These are phyloP conservation scores for Alternaria sp. DNA, from an alignment of 2,329 filamentous ascomycete genomes.

Conservation along the genomic window DNA sequence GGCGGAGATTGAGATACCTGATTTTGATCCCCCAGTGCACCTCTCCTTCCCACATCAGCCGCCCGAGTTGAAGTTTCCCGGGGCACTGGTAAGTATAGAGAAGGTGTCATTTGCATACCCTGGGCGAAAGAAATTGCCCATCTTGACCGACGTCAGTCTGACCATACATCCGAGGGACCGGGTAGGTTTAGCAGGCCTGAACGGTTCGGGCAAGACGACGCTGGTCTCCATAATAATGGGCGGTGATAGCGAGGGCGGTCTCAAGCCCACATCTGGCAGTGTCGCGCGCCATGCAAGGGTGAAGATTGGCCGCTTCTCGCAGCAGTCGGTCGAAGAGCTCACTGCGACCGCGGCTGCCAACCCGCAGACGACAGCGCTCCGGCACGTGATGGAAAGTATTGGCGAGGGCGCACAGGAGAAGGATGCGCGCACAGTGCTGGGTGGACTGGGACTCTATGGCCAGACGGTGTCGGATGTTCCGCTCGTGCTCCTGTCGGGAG, in stretches of 20 bases:
- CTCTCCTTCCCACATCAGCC: constrained; percentile 66
- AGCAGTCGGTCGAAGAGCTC: constrained; percentile 76
- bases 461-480: constrained; percentile 75
- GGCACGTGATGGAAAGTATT: constrained; percentile 64
- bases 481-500: constrained; percentile 75
- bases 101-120: constrained; percentile 71
- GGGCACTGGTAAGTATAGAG: constrained; percentile 74
- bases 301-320: constrained; percentile 77
- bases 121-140: constrained; percentile 45
- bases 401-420: constrained; percentile 66
- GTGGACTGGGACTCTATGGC: constrained; percentile 72
- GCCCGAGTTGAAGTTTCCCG: constrained; percentile 75
- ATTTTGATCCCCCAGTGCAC: constrained; percentile 62
- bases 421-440: constrained; percentile 69
- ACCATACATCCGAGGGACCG: constrained; percentile 76
- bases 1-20: constrained; percentile 74
- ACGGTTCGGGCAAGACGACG: constrained; percentile 83
- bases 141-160: constrained; percentile 69
- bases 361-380: constrained; percentile 67
- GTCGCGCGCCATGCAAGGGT: constrained; percentile 71
- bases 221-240: constrained; percentile 74
- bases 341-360: constrained; percentile 61
- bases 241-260: constrained; percentile 36
- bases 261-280: constrained; percentile 65
- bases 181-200: constrained; percentile 77